Percentiles rank a stretch among this genome's conserved stretches.
phyloP scores from a whole-genome alignment of 352 stramenopile species.

The Phytophthora fragariaefolia region DNA sequence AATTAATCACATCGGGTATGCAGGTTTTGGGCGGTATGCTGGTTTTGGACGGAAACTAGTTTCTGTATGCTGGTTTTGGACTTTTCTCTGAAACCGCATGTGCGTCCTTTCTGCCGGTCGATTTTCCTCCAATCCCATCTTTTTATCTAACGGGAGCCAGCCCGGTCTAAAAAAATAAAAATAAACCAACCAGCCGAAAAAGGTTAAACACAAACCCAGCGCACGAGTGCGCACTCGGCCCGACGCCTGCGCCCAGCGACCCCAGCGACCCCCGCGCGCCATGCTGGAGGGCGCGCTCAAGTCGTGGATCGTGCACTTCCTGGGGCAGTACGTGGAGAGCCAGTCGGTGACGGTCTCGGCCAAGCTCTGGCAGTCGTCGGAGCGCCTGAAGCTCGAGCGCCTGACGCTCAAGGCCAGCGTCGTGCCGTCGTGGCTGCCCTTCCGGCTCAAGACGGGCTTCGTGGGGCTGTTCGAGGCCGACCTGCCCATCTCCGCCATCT shows the following conservation, averaged over 20 bases:
- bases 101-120: no score
- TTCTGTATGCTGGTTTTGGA: no score
- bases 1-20: no score
- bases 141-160: conserved; percentile 31
- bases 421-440: conserved; percentile 83
- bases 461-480: conserved; percentile 88
- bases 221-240: no score
- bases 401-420: conserved; percentile 85
- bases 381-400: conserved; percentile 89
- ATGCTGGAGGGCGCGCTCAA: conserved; percentile 91
- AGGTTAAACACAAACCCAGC: no score
- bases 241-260: no score
- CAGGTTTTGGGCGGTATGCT: no score
- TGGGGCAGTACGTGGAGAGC: conserved; percentile 90
- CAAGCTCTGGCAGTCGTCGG: conserved; percentile 89
- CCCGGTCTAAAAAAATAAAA: no score
- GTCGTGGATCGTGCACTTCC: conserved; percentile 87
- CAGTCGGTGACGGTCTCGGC: conserved; percentile 85
- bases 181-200: no score
- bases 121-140: conserved; percentile 30
- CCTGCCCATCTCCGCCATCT: conserved; percentile 87
- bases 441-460: conserved; percentile 87
- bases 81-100: no score
- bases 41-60: no score
- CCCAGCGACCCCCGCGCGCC: no score